phyloP scores from a whole-genome alignment of 768 basidiomycete species.

The Boletus reticuloceps region DNA sequence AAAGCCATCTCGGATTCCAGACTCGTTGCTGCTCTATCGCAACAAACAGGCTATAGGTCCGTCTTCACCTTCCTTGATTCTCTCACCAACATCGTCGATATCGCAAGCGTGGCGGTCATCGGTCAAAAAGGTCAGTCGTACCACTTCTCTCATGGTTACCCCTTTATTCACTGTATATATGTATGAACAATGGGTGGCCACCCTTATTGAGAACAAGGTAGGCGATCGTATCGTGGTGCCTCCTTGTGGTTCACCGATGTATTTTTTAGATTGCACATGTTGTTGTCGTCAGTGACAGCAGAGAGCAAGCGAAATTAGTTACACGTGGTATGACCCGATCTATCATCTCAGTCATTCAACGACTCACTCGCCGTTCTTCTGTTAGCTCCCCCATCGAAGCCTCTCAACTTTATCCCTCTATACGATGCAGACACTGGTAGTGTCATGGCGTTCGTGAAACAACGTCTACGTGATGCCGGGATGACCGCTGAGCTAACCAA shows the following conservation, averaged over 20 bases:
- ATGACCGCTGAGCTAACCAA: constrained; percentile 51
- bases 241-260: background rate
- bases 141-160: background rate
- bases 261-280: constrained; percentile 81
- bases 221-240: constrained; percentile 4
- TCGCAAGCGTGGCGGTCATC: constrained; percentile 92
- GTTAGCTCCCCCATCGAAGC: constrained; percentile 79
- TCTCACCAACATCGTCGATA: constrained; percentile 78
- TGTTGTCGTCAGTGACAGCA: constrained; percentile 85
- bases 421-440: constrained; percentile 83
- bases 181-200: constrained; percentile 75
- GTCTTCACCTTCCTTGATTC: constrained; percentile 84
- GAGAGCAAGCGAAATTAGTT: constrained; percentile 81
- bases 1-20: constrained; percentile 66
- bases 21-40: constrained; percentile 67
- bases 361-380: background rate
- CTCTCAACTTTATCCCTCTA: constrained; percentile 73
- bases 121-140: constrained; percentile 77
- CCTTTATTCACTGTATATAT: background rate
- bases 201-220: constrained; percentile 78
- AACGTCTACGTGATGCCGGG: constrained; percentile 65
- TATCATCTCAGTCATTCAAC: background rate
- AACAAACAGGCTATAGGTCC: constrained; percentile 87
- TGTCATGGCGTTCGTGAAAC: constrained; percentile 76
- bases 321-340: constrained; percentile 57